These are phyloP conservation scores for Brassica carinata DNA, from an alignment of 345 rosid genomes.

Conservation along the genomic window DNA sequence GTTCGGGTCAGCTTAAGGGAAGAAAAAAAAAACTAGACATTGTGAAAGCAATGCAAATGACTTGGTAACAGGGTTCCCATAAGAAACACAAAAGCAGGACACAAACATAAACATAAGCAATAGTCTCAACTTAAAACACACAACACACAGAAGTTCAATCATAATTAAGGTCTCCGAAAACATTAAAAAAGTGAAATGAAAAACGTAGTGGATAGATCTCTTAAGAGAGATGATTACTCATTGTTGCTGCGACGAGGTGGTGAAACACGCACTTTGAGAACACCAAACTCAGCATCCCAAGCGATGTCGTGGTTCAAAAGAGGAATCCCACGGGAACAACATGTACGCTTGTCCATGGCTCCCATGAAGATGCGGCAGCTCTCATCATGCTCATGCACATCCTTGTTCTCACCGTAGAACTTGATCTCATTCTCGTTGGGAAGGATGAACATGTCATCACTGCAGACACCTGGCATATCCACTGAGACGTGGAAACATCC, in stretches of 20 bases:
- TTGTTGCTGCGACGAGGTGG: neutral
- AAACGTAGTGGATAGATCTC: neutral
- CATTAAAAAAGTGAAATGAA: neutral
- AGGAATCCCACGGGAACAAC: neutral
- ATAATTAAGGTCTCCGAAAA: neutral
- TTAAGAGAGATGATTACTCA: neutral
- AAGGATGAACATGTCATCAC: neutral
- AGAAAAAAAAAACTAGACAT: neutral
- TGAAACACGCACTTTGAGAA: neutral
- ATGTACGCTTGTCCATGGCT: neutral
- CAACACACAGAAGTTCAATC: neutral
- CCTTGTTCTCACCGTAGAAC: neutral
- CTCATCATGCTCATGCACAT: conserved; percentile 21
- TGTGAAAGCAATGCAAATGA: neutral
- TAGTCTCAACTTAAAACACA: neutral
- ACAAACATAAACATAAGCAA: neutral
- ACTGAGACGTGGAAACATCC: neutral
- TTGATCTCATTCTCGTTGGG: neutral
- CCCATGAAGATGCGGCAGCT: conserved; percentile 3
- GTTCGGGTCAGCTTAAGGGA: neutral
- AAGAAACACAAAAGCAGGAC: neutral
- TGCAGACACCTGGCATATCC: conserved; percentile 11
- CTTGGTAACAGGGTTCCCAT: neutral
- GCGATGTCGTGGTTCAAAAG: neutral
- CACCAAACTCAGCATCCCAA: neutral